Evolutionary conservation across 2,329 filamentous ascomycete species (phyloP), one percentile per base, ranked within the genome.

Genomic region (Blumeriella jaapii): DNA sequence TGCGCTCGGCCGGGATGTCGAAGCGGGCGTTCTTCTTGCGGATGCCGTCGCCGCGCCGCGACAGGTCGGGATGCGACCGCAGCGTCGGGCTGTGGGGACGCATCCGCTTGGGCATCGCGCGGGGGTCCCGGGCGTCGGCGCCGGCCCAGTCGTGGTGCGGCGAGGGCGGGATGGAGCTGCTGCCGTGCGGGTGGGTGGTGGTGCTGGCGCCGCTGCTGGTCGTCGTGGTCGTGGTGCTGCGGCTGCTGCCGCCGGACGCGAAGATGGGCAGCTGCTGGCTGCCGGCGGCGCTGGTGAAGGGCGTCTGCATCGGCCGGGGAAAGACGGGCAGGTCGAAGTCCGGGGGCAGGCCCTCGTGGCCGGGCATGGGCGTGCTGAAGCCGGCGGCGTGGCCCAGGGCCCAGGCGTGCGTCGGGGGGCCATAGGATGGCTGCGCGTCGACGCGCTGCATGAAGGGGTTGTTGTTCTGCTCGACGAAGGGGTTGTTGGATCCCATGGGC

Each of bases 11-110:
- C 7, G 91, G 91, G 49, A 98, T 98, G 55, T 96, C 89, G 61
- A 96, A 95, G 49, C 89, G 82, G 47, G 87, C 86, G 55, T 96
- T 98, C 80, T 96, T 96, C 77, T 98, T 98, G 54, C 91, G 76
- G 60, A 96, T 93, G 42, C 91, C 54, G 34, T 57, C 54, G 20
- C 53, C 52, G 34, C 55, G 47, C 36, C 55, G 48, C 9, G 52
- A 70, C 59, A 83, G 66, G 37, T 87, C 79, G 42, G 86, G 85
- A 63, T 82, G 81, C 50, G 72, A 81, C 55, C 76, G 74, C 59
- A 80, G 71, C 17, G 49, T 49, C 18, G 82, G 74, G 59, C 74
- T 87, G 55, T 72, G 72, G 26, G 75, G 71, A 45, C 69, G 68
- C 67, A 81, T 76, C 50, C 71, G 67, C 61, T 75, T 76, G 41